Base-by-base conservation (phyloP, 495 filamentous ascomycete genomes). In the Xylaria venustula region DNA sequence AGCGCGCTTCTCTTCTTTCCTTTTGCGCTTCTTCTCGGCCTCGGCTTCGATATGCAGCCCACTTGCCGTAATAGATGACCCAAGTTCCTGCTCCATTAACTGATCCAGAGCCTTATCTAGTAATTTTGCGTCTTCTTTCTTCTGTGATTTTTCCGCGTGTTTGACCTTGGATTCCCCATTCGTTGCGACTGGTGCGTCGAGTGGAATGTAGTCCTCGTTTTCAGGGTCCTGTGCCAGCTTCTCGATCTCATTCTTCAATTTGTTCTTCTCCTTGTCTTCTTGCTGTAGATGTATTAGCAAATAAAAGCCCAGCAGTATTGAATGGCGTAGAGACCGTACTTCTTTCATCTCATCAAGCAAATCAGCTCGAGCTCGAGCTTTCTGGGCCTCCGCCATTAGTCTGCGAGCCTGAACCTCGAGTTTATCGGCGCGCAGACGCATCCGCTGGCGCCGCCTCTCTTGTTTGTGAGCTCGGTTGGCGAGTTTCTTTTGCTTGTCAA, bases 391-490 rank as follows among this genome's bases (percentile, higher is more conserved):
- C 1, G 44, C 60, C 64, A 66, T 60, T 8, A 67, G 28, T 47
- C 67, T 64, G 4, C 34, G 26, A 5, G 67, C 66, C 53, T 71
- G 66, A 11, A 46, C 58, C 34, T 67, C 59, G 12, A 69, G 25
- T 45, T 72, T 72, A 1, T 58, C 55, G 17, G 67, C 70, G 15
- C 65, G 70, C 20, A 56, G 41, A 25, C 58, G 61, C 42, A 70
- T 22, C 23, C 64, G 68, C 45, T 62, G 67, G 23, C 42, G 62
- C 60, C 71, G 67, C 61, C 71, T 68, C 58, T 77, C 73, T 53
- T 68, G 50, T 56, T 69, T 72, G 36, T 63, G 52, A 1, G 52
- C 46, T 42, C 62, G 62, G 37, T 64, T 65, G 17, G 50, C 64
- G 0, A 65, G 28, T 19, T 46, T 69, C 66, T 72, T 67, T 52